Base-by-base conservation (phyloP, 352 stramenopile species). In the Phytophthora colocasiae region DNA sequence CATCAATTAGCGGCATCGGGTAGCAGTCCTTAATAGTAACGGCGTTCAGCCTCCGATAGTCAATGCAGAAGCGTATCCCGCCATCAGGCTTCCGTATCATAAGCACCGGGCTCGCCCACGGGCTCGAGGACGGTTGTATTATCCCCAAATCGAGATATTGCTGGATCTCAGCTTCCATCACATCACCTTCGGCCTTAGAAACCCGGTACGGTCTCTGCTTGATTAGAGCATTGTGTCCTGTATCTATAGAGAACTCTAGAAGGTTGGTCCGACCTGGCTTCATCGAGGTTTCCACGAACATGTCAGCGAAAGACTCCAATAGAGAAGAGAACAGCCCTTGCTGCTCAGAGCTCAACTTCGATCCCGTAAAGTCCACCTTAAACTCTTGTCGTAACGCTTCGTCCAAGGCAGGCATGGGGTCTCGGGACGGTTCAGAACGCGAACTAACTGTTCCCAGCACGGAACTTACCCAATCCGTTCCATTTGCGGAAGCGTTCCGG, bases 201-300 rank as follows among this genome's bases (percentile, higher is more conserved):
- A 61, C 54, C 3, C 41, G 40, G 22, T 53, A 51, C 4, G 39
- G 52, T 1, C 15, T n/a, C 6, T 50, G 29, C 9, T 60, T 60
- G 17, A 60, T 44, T 2, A 27, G 52, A 7, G 52, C 8, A 5
- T 51, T 7, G 4, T 10, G 38, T 26, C 34, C 39, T 14, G 46
- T 64, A 43, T 43, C 52, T 14, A 52, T 60, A 1, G 9, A 34
- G 27, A 49, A 60, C n/a, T 43, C 9, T 3, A 58, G 15, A 29
- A 58, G 14, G 6, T 58, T 26, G 2, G 38, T 50, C 10, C 22
- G 11, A 1, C 51, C 51, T 2, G 38, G 51, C 8, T 12, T 58
- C 55, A 63, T 46, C 6, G 47, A 52, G 2, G 45, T 57, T n/a
- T 43, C 38, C 12, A 52, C 29, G 34, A 64, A 57, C 34, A 55